Evolutionary conservation across 1,284 basidiomycete genomes (phyloP).

Genomic region (Sphagnurus paluster): DNA sequence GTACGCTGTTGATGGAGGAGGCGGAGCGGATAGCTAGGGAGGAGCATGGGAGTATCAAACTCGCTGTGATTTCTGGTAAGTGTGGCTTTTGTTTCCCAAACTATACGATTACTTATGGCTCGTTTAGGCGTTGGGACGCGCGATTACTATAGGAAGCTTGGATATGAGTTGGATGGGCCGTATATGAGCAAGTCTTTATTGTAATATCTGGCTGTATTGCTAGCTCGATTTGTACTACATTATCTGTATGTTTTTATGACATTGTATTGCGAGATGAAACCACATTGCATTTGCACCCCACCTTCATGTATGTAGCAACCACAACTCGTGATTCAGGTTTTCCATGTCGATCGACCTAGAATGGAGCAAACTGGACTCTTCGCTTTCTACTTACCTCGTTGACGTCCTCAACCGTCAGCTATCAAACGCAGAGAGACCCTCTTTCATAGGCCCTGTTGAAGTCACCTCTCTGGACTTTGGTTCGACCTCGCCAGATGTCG

Average conservation of each 20-base stretch:
- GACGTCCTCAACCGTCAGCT: constrained; percentile 83
- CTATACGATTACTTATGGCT: background rate
- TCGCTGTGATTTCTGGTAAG: constrained; percentile 94
- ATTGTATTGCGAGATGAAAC: too few relatives aligned
- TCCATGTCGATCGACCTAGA: constrained; percentile 80
- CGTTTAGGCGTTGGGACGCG: constrained; percentile 83
- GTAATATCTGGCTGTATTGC: constrained; percentile 24
- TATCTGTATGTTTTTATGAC: background rate
- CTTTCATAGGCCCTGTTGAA: constrained; percentile 90
- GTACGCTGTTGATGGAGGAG: constrained; percentile 98
- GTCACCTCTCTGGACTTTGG: constrained; percentile 90
- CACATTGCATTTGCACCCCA: too few relatives aligned
- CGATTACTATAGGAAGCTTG: constrained; percentile 92
- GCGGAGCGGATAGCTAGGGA: constrained; percentile 98
- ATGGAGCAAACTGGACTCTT: constrained; percentile 72
- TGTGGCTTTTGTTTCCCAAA: constrained; percentile 3
- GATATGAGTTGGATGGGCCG: constrained; percentile 93
- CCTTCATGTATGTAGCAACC: too few relatives aligned
- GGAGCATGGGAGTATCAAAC: constrained; percentile 92
- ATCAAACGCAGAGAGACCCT: constrained; percentile 69
- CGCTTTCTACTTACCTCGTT: constrained; percentile 73
- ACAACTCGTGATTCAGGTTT: too few relatives aligned
- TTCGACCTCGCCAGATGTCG: constrained; percentile 77
- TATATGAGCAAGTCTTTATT: constrained; percentile 90
- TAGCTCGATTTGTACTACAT: constrained; percentile 5